A percentile compares a stretch with the other conserved stretches of the same genome.
phyloP scores from a whole-genome alignment of 495 filamentous ascomycete species.

The Pyrenula massariospora region DNA sequence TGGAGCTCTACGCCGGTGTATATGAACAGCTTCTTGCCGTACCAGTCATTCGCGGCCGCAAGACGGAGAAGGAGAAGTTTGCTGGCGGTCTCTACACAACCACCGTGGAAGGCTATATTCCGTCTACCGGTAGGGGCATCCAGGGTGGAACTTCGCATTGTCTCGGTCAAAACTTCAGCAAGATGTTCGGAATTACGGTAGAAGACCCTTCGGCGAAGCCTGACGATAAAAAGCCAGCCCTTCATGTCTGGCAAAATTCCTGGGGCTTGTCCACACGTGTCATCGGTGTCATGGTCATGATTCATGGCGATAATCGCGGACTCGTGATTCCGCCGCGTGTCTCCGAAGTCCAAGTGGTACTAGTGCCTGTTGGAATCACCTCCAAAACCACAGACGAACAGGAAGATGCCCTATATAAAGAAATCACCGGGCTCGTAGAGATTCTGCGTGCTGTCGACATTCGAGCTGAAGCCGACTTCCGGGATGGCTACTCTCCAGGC shows the following conservation, averaged over 20 bases:
- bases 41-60: slow-evolving; percentile 79
- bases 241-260: slow-evolving; percentile 94
- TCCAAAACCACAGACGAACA: slow-evolving; percentile 73
- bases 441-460: slow-evolving; percentile 55
- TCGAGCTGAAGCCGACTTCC: slow-evolving; percentile 60
- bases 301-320: slow-evolving; percentile 89
- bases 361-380: slow-evolving; percentile 90
- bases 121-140: slow-evolving; percentile 87
- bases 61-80: slow-evolving; percentile 90
- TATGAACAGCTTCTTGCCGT: slow-evolving; percentile 92
- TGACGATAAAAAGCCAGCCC: slow-evolving; percentile 54
- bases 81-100: slow-evolving; percentile 92
- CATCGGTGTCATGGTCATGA: slow-evolving; percentile 97
- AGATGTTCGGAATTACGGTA: slow-evolving; percentile 96
- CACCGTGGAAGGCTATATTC: slow-evolving; percentile 90
- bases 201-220: slow-evolving; percentile 76
- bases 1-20: slow-evolving; percentile 82
- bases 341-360: slow-evolving; percentile 71
- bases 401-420: slow-evolving; percentile 54
- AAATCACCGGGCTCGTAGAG: slow-evolving; percentile 54
- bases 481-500: slow-evolving; percentile 81
- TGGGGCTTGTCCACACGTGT: slow-evolving; percentile 95
- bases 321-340: slow-evolving; percentile 83
- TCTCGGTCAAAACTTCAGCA: slow-evolving; percentile 92
- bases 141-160: slow-evolving; percentile 92